Evolutionary conservation across 257 asterid genomes (phyloP), one percentile per base, ranked within the genome.

Genomic region (Nicotiana tabacum): DNA sequence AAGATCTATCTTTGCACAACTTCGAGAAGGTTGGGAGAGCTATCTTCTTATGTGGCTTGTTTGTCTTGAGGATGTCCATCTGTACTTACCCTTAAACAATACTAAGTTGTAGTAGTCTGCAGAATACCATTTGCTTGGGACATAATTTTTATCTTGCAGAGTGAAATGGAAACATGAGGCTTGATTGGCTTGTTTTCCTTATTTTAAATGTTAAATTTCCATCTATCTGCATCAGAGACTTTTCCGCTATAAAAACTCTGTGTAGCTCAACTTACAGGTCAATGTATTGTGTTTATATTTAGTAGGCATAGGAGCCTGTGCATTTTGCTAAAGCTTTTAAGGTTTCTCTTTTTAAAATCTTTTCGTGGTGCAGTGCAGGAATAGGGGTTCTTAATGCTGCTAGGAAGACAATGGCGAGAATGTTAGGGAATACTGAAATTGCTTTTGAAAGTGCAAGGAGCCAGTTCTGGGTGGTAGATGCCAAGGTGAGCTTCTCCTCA

Each of bases 401-500:
- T 83, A 93, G 99, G 87, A 96, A 94, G 87, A 92, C 99, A 57
- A 96, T 96, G 99, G 92, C 98, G 62, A 92, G 98, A 87, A 96
- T 96, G 98, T 90, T 94, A 55, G 98, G 99, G 84, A 89, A 94
- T 88, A 96, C 97, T 58, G 97, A 96, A 77, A 27, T 92, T 87
- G 99, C 99, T 86, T 96, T 92, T 90, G 98, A 94, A 91, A 96
- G 99, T 90, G 99, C 99, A 10, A 88, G 95, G 78, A 92, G 97
- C 85, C 98, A 96, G 85, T 94, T 96, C 84, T 96, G 99, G 99
- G 98, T 96, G 55, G 99, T 96, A 80, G 99, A 96, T 88, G 99
- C 99, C 83, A 88, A 94, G 83, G 99, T 95, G 86, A 89, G 96
- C 85, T 60, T 83, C 86, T 81, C 82, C 78, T 82, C 78, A 51